phyloP scores from a whole-genome alignment of 2,329 filamentous ascomycete genomes.

The Metarhizium sp. region DNA sequence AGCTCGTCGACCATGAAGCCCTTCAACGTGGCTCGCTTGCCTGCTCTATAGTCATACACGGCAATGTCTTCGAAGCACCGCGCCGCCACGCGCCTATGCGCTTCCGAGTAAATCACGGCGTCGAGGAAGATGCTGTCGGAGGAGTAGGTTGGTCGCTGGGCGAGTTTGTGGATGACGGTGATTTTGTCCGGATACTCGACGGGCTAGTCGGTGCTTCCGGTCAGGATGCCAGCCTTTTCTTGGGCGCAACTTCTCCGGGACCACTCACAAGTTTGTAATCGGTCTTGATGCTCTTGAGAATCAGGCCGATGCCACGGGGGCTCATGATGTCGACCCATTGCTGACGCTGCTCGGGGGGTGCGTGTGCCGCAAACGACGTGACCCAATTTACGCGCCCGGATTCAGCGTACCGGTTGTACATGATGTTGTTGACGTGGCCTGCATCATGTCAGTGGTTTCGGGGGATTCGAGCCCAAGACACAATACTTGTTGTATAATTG shows the following conservation, averaged over 20 bases:
- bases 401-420: constrained; percentile 77
- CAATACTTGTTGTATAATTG: too few species aligned
- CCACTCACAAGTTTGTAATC: constrained; percentile 77
- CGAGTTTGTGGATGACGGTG: constrained; percentile 74
- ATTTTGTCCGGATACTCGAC: constrained; percentile 77
- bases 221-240: background rate
- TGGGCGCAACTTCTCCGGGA: too few species aligned
- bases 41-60: constrained; percentile 22
- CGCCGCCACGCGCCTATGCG: constrained; percentile 62
- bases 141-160: constrained; percentile 32
- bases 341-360: constrained; percentile 49
- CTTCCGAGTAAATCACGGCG: constrained; percentile 64
- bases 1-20: constrained; percentile 31
- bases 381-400: constrained; percentile 72
- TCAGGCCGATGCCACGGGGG: constrained; percentile 59
- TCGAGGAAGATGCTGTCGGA: constrained; percentile 47
- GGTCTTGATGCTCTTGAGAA: constrained; percentile 68
- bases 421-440: constrained; percentile 76
- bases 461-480: background rate
- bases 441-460: background rate
- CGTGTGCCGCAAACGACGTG: constrained; percentile 53
- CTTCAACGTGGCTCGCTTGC: constrained; percentile 27
- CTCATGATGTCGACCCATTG: constrained; percentile 64
- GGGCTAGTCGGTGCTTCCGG: constrained; percentile 40
- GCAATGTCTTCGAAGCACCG: constrained; percentile 51